phyloP scores from a whole-genome alignment of 1,284 basidiomycete species.

The Pseudozyma flocculosa region DNA sequence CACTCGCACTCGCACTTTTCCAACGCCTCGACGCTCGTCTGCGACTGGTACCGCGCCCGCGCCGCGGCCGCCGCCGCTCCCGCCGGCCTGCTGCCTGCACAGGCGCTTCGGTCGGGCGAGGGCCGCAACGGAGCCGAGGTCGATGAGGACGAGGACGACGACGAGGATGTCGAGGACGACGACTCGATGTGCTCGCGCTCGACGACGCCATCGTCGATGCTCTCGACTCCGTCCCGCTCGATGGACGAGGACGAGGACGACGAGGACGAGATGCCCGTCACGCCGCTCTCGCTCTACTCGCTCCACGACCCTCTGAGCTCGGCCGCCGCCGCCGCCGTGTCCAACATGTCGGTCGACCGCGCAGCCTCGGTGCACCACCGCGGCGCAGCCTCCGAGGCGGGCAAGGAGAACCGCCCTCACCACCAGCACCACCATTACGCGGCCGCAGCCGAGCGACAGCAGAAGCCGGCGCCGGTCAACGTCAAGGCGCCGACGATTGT shows the following conservation, averaged over 20 bases:
- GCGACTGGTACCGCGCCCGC: constrained; percentile 75
- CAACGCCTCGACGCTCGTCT: constrained; percentile 84
- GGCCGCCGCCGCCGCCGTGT: constrained; percentile 22
- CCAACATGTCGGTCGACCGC: too few species aligned
- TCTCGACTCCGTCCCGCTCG: constrained; percentile 54
- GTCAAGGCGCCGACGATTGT: too few species aligned
- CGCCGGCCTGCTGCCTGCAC: constrained; percentile 33
- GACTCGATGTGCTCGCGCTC: constrained; percentile 47
- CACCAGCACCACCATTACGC: not conserved
- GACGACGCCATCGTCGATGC: constrained; percentile 46
- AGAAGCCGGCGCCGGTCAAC: too few species aligned
- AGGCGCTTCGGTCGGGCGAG: constrained; percentile 7
- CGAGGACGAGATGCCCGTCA: constrained; percentile 55
- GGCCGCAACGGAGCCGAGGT: constrained; percentile 4
- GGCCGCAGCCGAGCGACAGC: too few species aligned
- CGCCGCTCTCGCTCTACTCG: constrained; percentile 53
- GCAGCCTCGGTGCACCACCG: too few species aligned
- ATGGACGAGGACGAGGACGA: constrained; percentile 56
- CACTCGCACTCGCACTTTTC: constrained; percentile 94
- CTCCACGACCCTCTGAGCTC: constrained; percentile 47
- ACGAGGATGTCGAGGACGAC: constrained; percentile 38
- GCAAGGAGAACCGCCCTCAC: constrained; percentile 11
- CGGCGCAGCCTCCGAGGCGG: too few species aligned
- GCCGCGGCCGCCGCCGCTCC: constrained; percentile 18
- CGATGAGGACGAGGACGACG: constrained; percentile 17